Evolutionary conservation across 2,329 filamentous ascomycete genomes (phyloP).

Genomic region (Tolypocladium sp.): DNA sequence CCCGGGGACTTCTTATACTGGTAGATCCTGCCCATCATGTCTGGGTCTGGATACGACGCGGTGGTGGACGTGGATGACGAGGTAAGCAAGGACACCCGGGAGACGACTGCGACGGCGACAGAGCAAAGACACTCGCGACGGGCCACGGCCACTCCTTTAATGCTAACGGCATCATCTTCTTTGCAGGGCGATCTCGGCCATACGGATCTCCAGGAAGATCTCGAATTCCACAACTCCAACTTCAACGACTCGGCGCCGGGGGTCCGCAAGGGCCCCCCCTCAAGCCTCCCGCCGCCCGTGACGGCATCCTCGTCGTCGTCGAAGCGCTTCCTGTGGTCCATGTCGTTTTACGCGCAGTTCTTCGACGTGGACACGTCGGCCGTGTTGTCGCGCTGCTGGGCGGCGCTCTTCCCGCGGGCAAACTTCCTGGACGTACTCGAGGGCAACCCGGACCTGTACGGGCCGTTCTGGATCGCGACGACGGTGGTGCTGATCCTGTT

Average conservation of each 20-base stretch:
- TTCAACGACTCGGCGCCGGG: constrained; percentile 54
- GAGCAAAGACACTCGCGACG: neutral
- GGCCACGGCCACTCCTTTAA: neutral
- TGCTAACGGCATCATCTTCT: neutral
- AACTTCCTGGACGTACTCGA: constrained; percentile 97
- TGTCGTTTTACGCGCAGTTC: constrained; percentile 94
- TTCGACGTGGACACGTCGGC: constrained; percentile 96
- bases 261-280: constrained; percentile 36
- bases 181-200: constrained; percentile 87
- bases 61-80: constrained; percentile 97
- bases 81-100: constrained; percentile 35
- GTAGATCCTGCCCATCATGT: constrained; percentile 41
- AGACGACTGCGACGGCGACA: neutral
- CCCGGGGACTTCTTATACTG: neutral
- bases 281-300: constrained; percentile 47
- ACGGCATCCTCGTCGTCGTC: constrained; percentile 39
- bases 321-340: constrained; percentile 87
- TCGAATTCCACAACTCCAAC: constrained; percentile 94
- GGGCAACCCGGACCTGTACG: constrained; percentile 93
- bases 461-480: constrained; percentile 97
- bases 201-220: constrained; percentile 95
- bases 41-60: constrained; percentile 87
- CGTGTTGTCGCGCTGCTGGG: constrained; percentile 77
- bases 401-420: constrained; percentile 79
- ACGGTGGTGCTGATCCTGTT: constrained; percentile 95